Conservation (phyloP, 192 early-diverging fungal species). For the Chytriomyces confervae region DNA sequence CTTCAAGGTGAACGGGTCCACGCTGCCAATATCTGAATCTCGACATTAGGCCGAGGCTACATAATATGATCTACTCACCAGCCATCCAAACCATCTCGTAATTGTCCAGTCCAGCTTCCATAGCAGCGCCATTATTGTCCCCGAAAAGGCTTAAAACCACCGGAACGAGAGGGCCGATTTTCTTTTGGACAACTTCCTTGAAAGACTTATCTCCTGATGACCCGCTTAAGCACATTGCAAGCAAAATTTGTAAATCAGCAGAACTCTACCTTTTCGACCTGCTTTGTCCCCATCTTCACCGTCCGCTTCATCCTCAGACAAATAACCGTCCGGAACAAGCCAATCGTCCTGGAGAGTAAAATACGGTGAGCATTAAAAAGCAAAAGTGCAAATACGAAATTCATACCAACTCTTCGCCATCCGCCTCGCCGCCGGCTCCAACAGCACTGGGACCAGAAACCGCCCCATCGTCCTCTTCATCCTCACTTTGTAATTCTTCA, state of each 20-base stretch:
- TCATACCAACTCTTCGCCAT: conserved; percentile 64
- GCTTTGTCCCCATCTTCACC: conserved; percentile 35
- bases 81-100: conserved; percentile 20
- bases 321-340: conserved; percentile 86
- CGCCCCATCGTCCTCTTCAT: conserved; percentile 72
- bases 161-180: conserved; percentile 22
- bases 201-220: background rate
- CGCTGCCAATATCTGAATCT: background rate
- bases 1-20: conserved; percentile 26
- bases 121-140: background rate
- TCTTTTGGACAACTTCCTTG: conserved; percentile 18
- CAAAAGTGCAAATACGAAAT: conserved; percentile 34
- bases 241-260: background rate
- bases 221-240: background rate
- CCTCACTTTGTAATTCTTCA: conserved; percentile 80
- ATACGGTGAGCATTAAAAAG: too few species aligned
- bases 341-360: conserved; percentile 64
- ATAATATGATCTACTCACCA: background rate
- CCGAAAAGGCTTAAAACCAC: conserved; percentile 21
- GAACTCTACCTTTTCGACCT: background rate
- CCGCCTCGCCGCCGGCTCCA: conserved; percentile 48
- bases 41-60: background rate
- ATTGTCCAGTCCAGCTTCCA: background rate
- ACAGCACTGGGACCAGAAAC: background rate
- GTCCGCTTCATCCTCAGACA: conserved; percentile 77